Base-by-base conservation (phyloP, 352 stramenopile genomes). In the Pythium utonaiense region DNA sequence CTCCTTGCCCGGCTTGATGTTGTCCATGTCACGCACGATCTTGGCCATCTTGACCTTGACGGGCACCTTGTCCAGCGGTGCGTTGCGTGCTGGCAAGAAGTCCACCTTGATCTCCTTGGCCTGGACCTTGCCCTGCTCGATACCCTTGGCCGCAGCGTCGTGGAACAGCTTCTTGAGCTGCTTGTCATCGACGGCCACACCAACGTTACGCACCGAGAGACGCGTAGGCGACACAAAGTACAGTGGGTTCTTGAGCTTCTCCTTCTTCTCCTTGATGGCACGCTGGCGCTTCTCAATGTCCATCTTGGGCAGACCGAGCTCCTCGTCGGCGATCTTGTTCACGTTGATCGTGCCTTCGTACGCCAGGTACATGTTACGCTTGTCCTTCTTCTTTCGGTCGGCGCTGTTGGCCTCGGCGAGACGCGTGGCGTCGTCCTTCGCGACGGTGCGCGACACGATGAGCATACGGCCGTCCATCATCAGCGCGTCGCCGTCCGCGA, bases 171-270 rank as follows among this genome's bases (percentile, higher is more conserved):
- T 83, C 67, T 98, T 98, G 19, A 99, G 80, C 51, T 78, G 74
- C 36, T 81, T 82, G 74, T 98, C 96, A 57, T 97, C 93, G 13
- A 98, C 74, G 7, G 60, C 62, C 1, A 67, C 69, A 19, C 70
- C 90, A 47, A 99, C 60, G 72, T 99, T 99, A 40, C 96, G 83
- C 59, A 99, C 87, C 54, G 88, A 97, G 6, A 99, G 77, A 57
- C 96, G 88, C 63, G 87, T 70, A 2, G 96, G 95, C 66, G 96
- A 98, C 54, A 99, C 95, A 63, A 98, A 98, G 69, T 98, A 98
- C 41, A 98, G 80, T 7, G 96, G 96, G 61, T 97, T 98, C 66
- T 97, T 94, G 27, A 99, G 80, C 75, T 99, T 99, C 33, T 93
- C 86, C 70, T 96, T 98, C 77, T 98, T 98, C 60, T 99, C 95